Percentiles rank a stretch among this genome's conserved stretches.
These are phyloP conservation scores for Trichoderma afroharzianum DNA, from an alignment of 2,329 filamentous ascomycete species.

Conservation along the genomic window DNA sequence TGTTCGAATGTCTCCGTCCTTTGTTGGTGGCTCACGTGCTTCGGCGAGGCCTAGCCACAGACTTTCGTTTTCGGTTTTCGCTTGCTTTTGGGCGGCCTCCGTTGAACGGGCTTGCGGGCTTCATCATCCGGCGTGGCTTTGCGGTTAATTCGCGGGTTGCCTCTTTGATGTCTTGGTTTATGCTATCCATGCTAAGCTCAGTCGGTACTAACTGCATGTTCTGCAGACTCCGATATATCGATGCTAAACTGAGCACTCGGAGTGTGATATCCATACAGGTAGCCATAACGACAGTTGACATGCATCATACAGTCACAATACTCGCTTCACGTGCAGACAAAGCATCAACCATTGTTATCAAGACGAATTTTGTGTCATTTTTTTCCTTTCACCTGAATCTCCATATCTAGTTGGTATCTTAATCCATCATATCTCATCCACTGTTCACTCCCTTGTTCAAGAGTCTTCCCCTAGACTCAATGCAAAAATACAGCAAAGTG, in stretches of 20 bases:
- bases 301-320: not conserved
- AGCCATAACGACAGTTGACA: not conserved
- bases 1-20: not conserved
- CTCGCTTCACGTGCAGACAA: not conserved
- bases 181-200: not conserved
- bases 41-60: not conserved
- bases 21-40: not conserved
- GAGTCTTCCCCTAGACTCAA: not conserved
- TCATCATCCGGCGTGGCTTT: not conserved
- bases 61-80: not conserved
- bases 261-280: too few species aligned
- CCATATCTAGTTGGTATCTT: constrained; percentile 4
- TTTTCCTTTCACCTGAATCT: not conserved
- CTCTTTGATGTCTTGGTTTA: not conserved
- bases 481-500: not conserved
- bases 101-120: not conserved
- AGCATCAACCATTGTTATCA: not conserved
- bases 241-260: not conserved
- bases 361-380: not conserved
- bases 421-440: not conserved
- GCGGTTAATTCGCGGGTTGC: not conserved
- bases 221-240: not conserved
- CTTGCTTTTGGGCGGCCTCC: not conserved
- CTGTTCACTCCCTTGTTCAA: not conserved
- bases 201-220: not conserved